Evolutionary conservation across 1,284 basidiomycete species (phyloP).

Genomic region (Singerocomus rubriflavus): DNA sequence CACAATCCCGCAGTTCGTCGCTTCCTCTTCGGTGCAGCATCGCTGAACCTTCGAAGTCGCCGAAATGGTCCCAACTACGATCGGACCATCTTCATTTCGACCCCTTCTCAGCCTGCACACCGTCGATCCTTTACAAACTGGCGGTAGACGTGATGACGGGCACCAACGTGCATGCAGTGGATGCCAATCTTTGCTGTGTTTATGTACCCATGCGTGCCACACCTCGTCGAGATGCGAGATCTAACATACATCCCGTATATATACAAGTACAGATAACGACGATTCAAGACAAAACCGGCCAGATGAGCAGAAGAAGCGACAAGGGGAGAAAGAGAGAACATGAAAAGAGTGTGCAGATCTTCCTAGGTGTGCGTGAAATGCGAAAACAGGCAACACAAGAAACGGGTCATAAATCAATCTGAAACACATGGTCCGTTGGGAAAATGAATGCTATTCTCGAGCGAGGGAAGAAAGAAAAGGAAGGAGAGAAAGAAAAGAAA

Average conservation of each 20-base stretch:
- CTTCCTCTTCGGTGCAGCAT: slow-evolving; percentile 48
- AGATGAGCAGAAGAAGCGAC: not conserved
- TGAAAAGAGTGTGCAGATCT: slow-evolving; percentile 1
- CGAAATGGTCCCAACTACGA: slow-evolving; percentile 47
- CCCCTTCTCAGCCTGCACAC: slow-evolving; percentile 38
- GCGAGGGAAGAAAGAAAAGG: not conserved
- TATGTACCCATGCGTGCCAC: not conserved
- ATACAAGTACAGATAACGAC: slow-evolving; percentile 31
- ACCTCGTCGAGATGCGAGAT: slow-evolving; percentile 4
- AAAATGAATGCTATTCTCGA: slow-evolving; percentile 7
- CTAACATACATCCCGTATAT: slow-evolving; percentile 27
- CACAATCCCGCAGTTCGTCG: not conserved
- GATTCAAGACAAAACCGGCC: slow-evolving; percentile 13
- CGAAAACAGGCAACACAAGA: slow-evolving; percentile 26
- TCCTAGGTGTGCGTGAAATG: slow-evolving; percentile 17
- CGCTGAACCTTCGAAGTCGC: slow-evolving; percentile 67
- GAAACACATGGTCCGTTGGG: slow-evolving; percentile 23
- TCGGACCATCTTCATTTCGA: slow-evolving; percentile 55
- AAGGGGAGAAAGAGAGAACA: not conserved
- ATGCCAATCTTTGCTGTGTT: slow-evolving; percentile 8
- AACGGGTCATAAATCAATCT: slow-evolving; percentile 34
- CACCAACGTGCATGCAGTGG: not conserved
- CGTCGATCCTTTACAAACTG: slow-evolving; percentile 45
- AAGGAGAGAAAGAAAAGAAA: not conserved
- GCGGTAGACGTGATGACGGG: not conserved